phyloP scores from a whole-genome alignment of 2,329 filamentous ascomycete genomes.

The Cucurbitaria berberidis region DNA sequence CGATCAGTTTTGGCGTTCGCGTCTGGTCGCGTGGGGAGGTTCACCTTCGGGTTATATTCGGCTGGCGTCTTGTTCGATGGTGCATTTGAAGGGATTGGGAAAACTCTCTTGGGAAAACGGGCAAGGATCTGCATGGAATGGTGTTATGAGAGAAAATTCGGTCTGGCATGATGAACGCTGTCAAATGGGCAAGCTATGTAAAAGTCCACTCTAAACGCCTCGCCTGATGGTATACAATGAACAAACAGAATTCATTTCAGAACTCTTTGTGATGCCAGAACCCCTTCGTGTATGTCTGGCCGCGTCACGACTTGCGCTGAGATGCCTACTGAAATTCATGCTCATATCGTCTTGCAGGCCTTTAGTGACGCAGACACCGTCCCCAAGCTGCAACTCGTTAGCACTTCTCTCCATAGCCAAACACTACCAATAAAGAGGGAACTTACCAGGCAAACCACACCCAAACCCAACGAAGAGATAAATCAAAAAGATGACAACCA shows the following conservation, averaged over 20 bases:
- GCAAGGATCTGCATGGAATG: conserved; percentile 13
- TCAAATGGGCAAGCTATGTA: neutral
- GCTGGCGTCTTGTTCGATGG: conserved; percentile 8
- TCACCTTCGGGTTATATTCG: neutral
- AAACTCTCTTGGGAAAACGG: neutral
- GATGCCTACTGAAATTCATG: too few species aligned
- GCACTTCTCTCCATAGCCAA: conserved; percentile 3
- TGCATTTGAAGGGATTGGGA: conserved; percentile 1
- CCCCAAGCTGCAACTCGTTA: conserved; percentile 45
- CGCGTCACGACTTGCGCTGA: neutral
- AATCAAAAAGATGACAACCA: conserved; percentile 75
- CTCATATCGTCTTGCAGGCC: neutral
- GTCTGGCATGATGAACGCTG: neutral
- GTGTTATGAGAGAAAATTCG: conserved; percentile 1
- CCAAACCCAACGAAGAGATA: conserved; percentile 76
- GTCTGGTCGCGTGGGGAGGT: conserved; percentile 3
- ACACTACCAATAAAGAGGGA: neutral
- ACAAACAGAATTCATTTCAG: neutral
- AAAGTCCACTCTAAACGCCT: conserved; percentile 14
- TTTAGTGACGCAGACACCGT: conserved; percentile 42
- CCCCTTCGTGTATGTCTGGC: neutral
- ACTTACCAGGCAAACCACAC: conserved; percentile 67
- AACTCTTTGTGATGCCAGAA: neutral
- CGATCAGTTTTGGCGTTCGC: conserved; percentile 9
- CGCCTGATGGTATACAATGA: conserved; percentile 10